These are phyloP conservation scores for Litsea cubeba DNA, from an alignment of 164 flowering plant genomes.

Conservation along the genomic window DNA sequence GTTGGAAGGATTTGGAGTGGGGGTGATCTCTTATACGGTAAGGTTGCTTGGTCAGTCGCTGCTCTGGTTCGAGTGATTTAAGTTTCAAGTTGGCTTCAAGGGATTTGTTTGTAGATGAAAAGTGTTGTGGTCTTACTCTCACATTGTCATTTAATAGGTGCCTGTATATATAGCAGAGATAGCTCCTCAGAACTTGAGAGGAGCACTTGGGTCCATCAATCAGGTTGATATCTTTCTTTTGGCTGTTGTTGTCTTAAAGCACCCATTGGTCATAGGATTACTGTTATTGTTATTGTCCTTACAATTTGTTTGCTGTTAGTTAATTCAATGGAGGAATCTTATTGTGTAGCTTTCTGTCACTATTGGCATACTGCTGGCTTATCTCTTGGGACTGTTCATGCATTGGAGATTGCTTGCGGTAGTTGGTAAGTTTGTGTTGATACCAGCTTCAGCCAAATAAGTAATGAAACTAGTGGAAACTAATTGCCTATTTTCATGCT, in stretches of 20 bases:
- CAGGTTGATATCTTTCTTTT: slow-evolving; percentile 32
- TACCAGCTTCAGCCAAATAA: too few relatives aligned
- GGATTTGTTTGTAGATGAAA: neutral
- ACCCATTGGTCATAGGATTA: neutral
- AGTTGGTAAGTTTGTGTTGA: slow-evolving; percentile 43
- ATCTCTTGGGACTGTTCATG: slow-evolving; percentile 74
- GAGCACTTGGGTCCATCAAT: slow-evolving; percentile 61
- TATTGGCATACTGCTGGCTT: slow-evolving; percentile 76
- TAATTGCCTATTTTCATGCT: too few relatives aligned
- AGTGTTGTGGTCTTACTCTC: neutral
- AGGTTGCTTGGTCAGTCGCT: neutral
- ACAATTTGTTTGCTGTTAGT: neutral
- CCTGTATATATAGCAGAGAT: slow-evolving; percentile 93
- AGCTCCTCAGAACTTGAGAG: slow-evolving; percentile 78
- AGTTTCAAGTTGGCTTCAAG: neutral
- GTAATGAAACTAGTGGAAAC: too few relatives aligned
- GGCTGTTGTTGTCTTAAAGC: neutral
- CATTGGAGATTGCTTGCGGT: slow-evolving; percentile 77
- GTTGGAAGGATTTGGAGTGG: slow-evolving; percentile 76
- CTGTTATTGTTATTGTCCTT: neutral
- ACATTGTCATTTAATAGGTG: slow-evolving; percentile 34
- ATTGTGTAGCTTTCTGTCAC: slow-evolving; percentile 73
- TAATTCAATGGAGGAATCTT: neutral
- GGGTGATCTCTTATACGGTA: slow-evolving; percentile 68
- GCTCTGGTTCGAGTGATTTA: neutral